Evolutionary conservation across 345 rosid species (phyloP).

Genomic region (Mallotus nudiflorus): DNA sequence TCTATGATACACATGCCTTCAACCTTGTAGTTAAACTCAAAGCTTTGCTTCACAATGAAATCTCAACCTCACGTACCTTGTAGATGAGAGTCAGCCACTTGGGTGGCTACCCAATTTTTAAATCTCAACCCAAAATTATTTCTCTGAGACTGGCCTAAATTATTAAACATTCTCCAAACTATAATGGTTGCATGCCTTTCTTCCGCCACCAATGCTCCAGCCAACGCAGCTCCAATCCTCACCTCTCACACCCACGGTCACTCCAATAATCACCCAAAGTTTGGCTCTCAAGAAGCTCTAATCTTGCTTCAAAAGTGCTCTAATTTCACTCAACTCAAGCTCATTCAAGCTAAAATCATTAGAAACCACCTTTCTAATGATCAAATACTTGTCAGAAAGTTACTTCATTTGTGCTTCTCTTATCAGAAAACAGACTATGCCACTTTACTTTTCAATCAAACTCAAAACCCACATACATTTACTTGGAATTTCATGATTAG

Average conservation of each 20-base stretch:
- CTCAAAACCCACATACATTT: conserved; percentile 39
- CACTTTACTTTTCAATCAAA: conserved; percentile 47
- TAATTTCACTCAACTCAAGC: conserved; percentile 56
- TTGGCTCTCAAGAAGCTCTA: conserved; percentile 44
- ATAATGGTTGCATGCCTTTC: conserved; percentile 41
- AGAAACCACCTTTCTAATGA: conserved; percentile 45
- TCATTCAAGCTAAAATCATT: conserved; percentile 53
- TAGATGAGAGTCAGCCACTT: no score
- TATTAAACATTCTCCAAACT: no score
- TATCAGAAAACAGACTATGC: conserved; percentile 48
- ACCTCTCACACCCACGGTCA: neutral
- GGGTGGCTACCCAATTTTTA: no score
- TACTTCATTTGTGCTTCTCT: conserved; percentile 50
- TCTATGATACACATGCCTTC: no score
- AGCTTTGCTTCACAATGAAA: no score
- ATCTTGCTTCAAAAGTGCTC: conserved; percentile 43
- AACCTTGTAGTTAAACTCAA: no score
- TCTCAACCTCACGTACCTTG: no score
- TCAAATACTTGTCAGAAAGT: conserved; percentile 57
- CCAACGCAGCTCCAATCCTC: conserved; percentile 19
- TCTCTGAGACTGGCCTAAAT: no score
- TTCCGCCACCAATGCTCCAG: conserved; percentile 18
- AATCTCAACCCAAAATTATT: no score
- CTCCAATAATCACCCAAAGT: neutral
- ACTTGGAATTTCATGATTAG: conserved; percentile 82